These are phyloP conservation scores for Termitomyces heimii DNA, from an alignment of 768 basidiomycete genomes.

Conservation along the genomic window DNA sequence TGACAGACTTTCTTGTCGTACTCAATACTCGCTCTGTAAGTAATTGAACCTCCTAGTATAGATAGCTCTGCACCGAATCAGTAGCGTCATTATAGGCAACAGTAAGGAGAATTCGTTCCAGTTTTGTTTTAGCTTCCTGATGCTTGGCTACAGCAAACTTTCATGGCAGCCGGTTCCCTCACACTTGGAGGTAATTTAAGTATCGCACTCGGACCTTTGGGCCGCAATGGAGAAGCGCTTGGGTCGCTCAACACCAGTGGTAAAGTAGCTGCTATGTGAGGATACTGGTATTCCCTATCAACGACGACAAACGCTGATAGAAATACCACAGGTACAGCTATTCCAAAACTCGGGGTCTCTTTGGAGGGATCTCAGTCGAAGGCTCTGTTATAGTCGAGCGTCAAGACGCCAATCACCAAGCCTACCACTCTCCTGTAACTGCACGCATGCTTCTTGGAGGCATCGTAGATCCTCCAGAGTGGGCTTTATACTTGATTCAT, in stretches of 20 bases:
- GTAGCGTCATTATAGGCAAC: conserved; percentile 41
- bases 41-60: conserved; percentile 8
- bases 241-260: conserved; percentile 82
- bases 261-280: conserved; percentile 86
- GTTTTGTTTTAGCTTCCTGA: background rate
- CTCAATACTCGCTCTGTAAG: conserved; percentile 77
- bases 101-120: conserved; percentile 34
- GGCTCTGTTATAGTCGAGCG: conserved; percentile 92
- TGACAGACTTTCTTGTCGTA: conserved; percentile 89
- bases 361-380: conserved; percentile 86
- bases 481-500: conserved; percentile 71
- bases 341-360: conserved; percentile 88
- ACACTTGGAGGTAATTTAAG: conserved; percentile 91
- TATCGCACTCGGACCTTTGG: conserved; percentile 85
- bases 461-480: conserved; percentile 62
- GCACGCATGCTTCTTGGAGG: conserved; percentile 81
- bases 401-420: conserved; percentile 85
- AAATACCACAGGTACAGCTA: conserved; percentile 67
- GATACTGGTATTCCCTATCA: background rate
- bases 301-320: background rate
- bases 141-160: conserved; percentile 48
- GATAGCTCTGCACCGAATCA: background rate
- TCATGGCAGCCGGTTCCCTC: conserved; percentile 92
- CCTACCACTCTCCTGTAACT: conserved; percentile 71
- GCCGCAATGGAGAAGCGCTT: conserved; percentile 90